A percentile compares a stretch with the other conserved stretches of the same genome.
phyloP scores from a whole-genome alignment of 164 flowering plant species.

The Piper longum region DNA sequence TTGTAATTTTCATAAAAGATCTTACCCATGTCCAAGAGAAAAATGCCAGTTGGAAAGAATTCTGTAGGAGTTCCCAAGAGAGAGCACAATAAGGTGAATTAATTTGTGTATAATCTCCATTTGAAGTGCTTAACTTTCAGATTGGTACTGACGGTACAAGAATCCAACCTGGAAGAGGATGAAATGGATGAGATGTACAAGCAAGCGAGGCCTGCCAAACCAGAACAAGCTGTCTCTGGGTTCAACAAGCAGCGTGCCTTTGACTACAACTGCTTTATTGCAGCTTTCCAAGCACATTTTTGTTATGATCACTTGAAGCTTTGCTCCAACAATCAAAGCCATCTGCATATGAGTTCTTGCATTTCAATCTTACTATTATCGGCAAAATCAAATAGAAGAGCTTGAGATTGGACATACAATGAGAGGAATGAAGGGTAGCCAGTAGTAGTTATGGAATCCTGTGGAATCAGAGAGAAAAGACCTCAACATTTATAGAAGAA shows the following conservation, averaged over 20 bases:
- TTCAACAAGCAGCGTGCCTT: conserved; percentile 45
- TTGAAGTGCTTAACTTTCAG: too few species aligned
- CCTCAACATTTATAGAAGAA: background rate
- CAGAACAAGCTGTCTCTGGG: conserved; percentile 52
- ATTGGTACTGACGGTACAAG: too few species aligned
- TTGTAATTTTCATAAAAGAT: too few species aligned
- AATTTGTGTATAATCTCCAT: too few species aligned
- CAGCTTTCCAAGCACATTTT: conserved; percentile 40
- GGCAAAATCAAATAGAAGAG: too few species aligned
- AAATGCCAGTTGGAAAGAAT: too few species aligned
- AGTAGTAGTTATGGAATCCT: conserved; percentile 37
- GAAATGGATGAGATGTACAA: conserved; percentile 39
- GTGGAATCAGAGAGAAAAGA: conserved; percentile 8
- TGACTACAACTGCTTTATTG: conserved; percentile 22
- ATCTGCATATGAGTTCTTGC: conserved; percentile 18
- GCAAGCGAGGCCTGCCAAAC: conserved; percentile 43
- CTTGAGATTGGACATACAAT: conserved; percentile 20
- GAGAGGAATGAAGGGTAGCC: conserved; percentile 61
- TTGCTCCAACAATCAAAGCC: conserved; percentile 41
- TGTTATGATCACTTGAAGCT: conserved; percentile 51
- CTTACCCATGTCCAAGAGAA: too few species aligned
- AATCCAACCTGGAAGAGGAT: conserved; percentile 41
- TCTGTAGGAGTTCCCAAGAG: too few species aligned
- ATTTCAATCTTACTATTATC: background rate
- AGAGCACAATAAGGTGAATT: too few species aligned